phyloP scores from a whole-genome alignment of 192 early-diverging fungal genomes.

The Obelidium mucronatum region DNA sequence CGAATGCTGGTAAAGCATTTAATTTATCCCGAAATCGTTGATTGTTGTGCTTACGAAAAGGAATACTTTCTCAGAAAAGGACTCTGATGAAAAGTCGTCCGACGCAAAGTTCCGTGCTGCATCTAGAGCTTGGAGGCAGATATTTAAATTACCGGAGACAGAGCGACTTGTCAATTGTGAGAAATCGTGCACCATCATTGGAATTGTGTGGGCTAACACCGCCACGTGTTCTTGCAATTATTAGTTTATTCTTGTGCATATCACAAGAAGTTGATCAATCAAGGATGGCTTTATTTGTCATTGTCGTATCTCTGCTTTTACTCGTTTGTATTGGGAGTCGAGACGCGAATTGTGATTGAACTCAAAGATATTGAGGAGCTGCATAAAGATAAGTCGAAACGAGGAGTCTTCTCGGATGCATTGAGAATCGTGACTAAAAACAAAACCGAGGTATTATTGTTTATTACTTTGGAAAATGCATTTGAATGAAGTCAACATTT shows the following conservation, averaged over 20 bases:
- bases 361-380: slow-evolving; percentile 93
- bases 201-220: background rate
- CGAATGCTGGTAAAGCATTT: slow-evolving; percentile 67
- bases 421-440: slow-evolving; percentile 88
- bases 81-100: slow-evolving; percentile 78
- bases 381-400: slow-evolving; percentile 86
- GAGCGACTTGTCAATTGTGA: slow-evolving; percentile 93
- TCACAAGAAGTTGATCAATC: slow-evolving; percentile 80
- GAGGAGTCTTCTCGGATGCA: slow-evolving; percentile 87
- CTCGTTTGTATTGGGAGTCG: slow-evolving; percentile 90
- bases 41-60: background rate
- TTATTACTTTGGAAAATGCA: slow-evolving; percentile 4
- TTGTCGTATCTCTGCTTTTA: slow-evolving; percentile 95
- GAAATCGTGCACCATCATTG: no score
- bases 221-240: background rate
- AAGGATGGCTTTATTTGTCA: slow-evolving; percentile 98
- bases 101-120: slow-evolving; percentile 91
- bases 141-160: slow-evolving; percentile 78
- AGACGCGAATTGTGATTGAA: slow-evolving; percentile 91
- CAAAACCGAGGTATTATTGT: slow-evolving; percentile 67
- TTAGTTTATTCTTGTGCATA: slow-evolving; percentile 92
- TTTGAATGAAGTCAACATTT: slow-evolving; percentile 18
- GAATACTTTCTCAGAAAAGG: slow-evolving; percentile 57
- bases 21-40: background rate
- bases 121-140: slow-evolving; percentile 85